Evolutionary conservation across 139 green algal genomes (phyloP), one percentile per base, ranked within the genome.

Genomic region (Auxenochlorella pyrenoidosa): DNA sequence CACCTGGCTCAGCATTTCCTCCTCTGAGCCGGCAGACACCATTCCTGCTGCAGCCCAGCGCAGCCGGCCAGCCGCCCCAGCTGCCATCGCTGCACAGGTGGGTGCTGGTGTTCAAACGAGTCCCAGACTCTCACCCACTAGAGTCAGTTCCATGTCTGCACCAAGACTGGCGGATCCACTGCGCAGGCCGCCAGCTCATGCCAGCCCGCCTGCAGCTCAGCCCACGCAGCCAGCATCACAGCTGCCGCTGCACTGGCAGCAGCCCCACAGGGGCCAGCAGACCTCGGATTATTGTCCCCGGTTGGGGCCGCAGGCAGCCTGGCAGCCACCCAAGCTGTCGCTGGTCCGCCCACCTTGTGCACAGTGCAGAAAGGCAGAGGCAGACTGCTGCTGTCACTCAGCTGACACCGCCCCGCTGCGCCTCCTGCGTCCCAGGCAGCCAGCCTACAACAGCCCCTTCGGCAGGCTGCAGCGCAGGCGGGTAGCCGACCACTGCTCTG

Each of bases 281-380:
- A 36, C 71, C 10, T 36, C 38, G 8, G 38, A 78, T 21, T 78
- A 78, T 21, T 54, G 71, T 19, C 21, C 22, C 8, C 44, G 41
- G 43, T 32, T 82, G 76, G 43, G 32, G 47, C 47, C 15, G 76
- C 47, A 24, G 44, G 2, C 77, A 0, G 24, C 40, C 41, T 80
- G 77, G 77, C 58, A 44, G 30, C 80, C 43, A 6, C 80, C 15
- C 80, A 85, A 60, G 80, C 80, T 77, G 13, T 26, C 22, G 41
- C 63, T 85, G 3, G 63, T 43, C 40, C 80, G 80, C 0, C 80
- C 30, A 4, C 12, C 63, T 0, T 85, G 80, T 41, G 12, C n/a
- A 0, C 41, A 6, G 0, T 85, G 80, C 32, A 63, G 80, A 60
- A 41, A 30, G 63, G 60, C 80, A 47, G 63, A 41, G 28, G 15